A percentile compares a stretch with the other conserved stretches of the same genome.
Conservation (phyloP, 345 rosid species). For the Ceriops tagal region DNA sequence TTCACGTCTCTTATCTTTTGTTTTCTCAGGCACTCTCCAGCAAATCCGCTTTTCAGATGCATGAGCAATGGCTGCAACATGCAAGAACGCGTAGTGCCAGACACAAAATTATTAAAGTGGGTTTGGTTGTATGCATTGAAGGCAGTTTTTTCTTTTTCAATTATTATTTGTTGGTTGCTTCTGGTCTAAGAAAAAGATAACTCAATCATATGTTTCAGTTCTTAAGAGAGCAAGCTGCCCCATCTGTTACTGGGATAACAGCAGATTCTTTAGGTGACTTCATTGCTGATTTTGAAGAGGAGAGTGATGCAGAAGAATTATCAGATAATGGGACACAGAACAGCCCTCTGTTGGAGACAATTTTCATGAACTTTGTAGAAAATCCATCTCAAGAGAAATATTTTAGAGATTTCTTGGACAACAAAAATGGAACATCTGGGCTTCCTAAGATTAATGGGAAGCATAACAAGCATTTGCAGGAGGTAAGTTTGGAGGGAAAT, state of each 20-base stretch:
- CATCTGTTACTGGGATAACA: conserved; percentile 74
- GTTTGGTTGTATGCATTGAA: conserved; percentile 10
- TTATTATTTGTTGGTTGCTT: neutral
- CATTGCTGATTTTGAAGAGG: conserved; percentile 64
- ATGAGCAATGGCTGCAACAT: conserved; percentile 82
- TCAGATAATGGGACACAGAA: conserved; percentile 37
- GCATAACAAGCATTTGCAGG: conserved; percentile 60
- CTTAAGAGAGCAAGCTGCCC: conserved; percentile 88
- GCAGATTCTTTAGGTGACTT: conserved; percentile 67
- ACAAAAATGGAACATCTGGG: conserved; percentile 49
- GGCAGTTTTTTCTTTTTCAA: neutral
- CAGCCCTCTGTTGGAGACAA: conserved; percentile 65
- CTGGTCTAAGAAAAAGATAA: conserved; percentile 9
- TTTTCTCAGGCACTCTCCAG: conserved; percentile 70
- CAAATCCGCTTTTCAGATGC: conserved; percentile 82
- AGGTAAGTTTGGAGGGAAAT: conserved; percentile 37
- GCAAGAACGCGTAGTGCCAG: conserved; percentile 89
- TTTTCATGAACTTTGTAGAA: conserved; percentile 50
- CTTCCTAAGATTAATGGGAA: conserved; percentile 71
- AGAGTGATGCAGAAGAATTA: conserved; percentile 57
- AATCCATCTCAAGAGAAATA: conserved; percentile 40
- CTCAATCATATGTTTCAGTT: conserved; percentile 47
- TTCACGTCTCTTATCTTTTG: neutral
- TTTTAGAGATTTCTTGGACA: conserved; percentile 27
- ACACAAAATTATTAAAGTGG: conserved; percentile 83